Evolutionary conservation across 2,329 filamentous ascomycete species (phyloP).

Genomic region (Lecanicillium sp.): DNA sequence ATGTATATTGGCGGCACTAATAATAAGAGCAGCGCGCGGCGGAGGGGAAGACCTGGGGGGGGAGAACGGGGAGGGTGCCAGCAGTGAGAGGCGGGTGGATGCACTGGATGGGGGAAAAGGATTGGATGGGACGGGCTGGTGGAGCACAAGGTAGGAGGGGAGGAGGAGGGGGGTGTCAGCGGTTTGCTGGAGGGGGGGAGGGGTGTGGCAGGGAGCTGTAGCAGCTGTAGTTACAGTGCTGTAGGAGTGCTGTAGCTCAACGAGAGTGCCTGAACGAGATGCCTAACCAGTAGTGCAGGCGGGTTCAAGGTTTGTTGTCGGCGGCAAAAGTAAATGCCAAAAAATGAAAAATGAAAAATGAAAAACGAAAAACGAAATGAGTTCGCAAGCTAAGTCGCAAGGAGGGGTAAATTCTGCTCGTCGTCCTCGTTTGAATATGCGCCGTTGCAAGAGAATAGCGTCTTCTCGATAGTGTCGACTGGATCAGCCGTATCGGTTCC

Average conservation of each 20-base stretch:
- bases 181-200: background rate
- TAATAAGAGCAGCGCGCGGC: conserved; percentile 1
- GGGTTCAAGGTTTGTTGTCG: too few species aligned
- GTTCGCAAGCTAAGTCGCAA: background rate
- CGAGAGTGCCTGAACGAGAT: too few species aligned
- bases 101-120: background rate
- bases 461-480: too few species aligned
- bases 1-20: conserved; percentile 23
- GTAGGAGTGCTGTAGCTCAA: too few species aligned
- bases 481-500: too few species aligned
- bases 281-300: too few species aligned
- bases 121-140: conserved; percentile 7
- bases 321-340: background rate
- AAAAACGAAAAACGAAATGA: background rate
- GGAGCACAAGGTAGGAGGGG: too few species aligned
- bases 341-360: background rate
- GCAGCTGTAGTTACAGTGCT: background rate
- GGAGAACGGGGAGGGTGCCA: conserved; percentile 1
- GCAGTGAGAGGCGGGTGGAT: background rate
- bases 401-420: background rate
- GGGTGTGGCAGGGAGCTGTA: background rate
- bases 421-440: too few species aligned
- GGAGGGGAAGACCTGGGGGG: too few species aligned
- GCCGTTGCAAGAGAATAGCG: too few species aligned
- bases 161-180: background rate